Evolutionary conservation across 257 asterid genomes (phyloP).

Genomic region (Gynochthodes officinalis): DNA sequence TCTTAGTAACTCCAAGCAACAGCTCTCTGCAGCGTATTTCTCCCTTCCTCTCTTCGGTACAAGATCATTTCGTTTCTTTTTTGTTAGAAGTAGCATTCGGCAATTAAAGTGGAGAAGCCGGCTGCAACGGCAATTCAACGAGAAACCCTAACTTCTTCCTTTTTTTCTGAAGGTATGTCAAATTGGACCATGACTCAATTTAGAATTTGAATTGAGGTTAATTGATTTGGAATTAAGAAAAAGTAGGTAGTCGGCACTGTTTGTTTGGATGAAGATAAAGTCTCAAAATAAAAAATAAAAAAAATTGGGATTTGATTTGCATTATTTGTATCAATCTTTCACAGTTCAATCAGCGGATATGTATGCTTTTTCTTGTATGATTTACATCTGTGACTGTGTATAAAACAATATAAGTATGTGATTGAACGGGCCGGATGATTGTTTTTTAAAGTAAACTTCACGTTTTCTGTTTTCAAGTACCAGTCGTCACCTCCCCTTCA

Average conservation of each 20-base stretch:
- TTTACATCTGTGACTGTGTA: not conserved
- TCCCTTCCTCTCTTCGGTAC: too few relatives aligned
- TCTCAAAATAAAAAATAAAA: too few relatives aligned
- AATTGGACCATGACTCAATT: not conserved
- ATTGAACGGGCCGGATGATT: not conserved
- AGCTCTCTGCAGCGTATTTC: too few relatives aligned
- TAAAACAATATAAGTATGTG: not conserved
- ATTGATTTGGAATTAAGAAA: not conserved
- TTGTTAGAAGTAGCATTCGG: not conserved
- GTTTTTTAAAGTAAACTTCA: too few relatives aligned
- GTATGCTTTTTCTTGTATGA: not conserved
- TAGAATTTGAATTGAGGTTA: not conserved
- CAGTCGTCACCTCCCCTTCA: too few relatives aligned
- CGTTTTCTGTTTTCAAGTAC: too few relatives aligned
- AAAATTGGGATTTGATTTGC: too few relatives aligned
- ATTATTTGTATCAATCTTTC: too few relatives aligned
- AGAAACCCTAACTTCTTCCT: constrained; percentile 11
- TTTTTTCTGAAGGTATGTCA: not conserved
- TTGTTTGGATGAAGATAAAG: too few relatives aligned
- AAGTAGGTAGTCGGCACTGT: not conserved
- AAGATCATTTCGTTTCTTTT: too few relatives aligned
- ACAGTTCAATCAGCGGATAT: too few relatives aligned
- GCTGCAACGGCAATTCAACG: constrained; percentile 1
- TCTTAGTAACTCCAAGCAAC: too few relatives aligned
- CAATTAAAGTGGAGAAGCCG: not conserved